A percentile compares a stretch with the other conserved stretches of the same genome.
Conservation (phyloP, 805 yeast species). For the Pichia scutulata region DNA sequence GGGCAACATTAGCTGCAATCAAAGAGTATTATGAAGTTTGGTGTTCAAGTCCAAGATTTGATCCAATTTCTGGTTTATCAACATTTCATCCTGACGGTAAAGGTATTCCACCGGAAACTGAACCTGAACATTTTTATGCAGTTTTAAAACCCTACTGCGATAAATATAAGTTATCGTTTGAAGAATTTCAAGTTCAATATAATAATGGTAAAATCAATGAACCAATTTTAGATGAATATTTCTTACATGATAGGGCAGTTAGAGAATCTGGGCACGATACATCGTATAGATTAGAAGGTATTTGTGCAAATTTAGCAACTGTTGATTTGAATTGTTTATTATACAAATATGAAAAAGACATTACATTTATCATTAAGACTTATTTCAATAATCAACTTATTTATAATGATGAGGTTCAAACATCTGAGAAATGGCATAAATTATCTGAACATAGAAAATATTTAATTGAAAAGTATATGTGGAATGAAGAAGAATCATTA, state of each 20-base stretch:
- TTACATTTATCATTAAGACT: slow-evolving; percentile 52
- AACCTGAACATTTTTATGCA: slow-evolving; percentile 74
- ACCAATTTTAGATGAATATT: slow-evolving; percentile 81
- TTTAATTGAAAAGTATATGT: slow-evolving; percentile 58
- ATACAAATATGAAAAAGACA: slow-evolving; percentile 86
- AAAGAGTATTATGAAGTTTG: slow-evolving; percentile 80
- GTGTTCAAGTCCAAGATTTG: slow-evolving; percentile 68
- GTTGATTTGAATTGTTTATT: slow-evolving; percentile 80
- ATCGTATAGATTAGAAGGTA: slow-evolving; percentile 79
- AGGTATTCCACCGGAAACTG: slow-evolving; percentile 98
- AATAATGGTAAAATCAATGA: slow-evolving; percentile 59
- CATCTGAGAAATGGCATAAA: slow-evolving; percentile 51
- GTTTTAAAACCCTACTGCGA: slow-evolving; percentile 61
- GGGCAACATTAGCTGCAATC: slow-evolving; percentile 72
- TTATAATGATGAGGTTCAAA: slow-evolving; percentile 36
- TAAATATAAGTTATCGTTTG: slow-evolving; percentile 49
- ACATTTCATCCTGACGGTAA: slow-evolving; percentile 84
- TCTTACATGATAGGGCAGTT: slow-evolving; percentile 87
- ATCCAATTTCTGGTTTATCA: slow-evolving; percentile 68
- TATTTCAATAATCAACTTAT: slow-evolving; percentile 45
- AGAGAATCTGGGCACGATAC: slow-evolving; percentile 98
- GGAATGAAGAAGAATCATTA: slow-evolving; percentile 76
- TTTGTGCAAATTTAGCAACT: slow-evolving; percentile 84
- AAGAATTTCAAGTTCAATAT: slow-evolving; percentile 62
- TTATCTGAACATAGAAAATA: slow-evolving; percentile 47